Evolutionary conservation across 139 green algal genomes (phyloP), one percentile per base, ranked within the genome.

Genomic region (Coccomyxa sp.): DNA sequence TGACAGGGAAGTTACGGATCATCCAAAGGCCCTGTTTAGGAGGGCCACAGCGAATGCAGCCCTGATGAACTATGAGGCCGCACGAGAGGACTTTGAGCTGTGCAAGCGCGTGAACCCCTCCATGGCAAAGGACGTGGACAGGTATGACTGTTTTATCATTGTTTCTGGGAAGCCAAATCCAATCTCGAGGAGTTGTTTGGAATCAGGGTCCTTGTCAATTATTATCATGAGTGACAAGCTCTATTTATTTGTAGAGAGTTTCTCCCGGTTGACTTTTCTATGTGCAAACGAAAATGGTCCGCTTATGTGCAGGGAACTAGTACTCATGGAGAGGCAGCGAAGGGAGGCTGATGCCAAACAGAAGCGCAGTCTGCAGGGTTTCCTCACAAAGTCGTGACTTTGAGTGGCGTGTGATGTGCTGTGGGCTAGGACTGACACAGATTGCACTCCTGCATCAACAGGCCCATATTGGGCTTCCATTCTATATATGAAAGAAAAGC

Each of bases 31-130:
- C 11, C 59, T 92, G 31, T 87, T 87, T n/a, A 82, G 90, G 63
- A 86, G 84, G 28, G 91, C 84, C 18, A 88, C 84, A 11, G 58
- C 38, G 71, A 71, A 82, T 11, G 51, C 32, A 58, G 38, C 90
- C 10, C 90, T 94, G 79, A 90, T 90, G 0, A 87, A 96, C 67
- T 88, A 88, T 79, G 90, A 91, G 28, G 81, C 86, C 38, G 92
- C 92, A 28, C 83, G 87, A 21, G 88, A 84, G 38, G 86, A 88
- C 75, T 83, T 94, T 0, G 51, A 66, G 66, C 79, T 86, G 30
- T 89, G 83, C 15, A 85, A 82, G 15, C 59, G 87, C 58, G 25
- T 87, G 66, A 87, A 92, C 67, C 58, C 78, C 10, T 45, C 25
- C 17, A 16, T 87, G 16, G 79, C 84, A 38, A 59, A 59, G 25